Evolutionary conservation across 2,329 filamentous ascomycete species (phyloP).

Genomic region (Verticillium longisporum): DNA sequence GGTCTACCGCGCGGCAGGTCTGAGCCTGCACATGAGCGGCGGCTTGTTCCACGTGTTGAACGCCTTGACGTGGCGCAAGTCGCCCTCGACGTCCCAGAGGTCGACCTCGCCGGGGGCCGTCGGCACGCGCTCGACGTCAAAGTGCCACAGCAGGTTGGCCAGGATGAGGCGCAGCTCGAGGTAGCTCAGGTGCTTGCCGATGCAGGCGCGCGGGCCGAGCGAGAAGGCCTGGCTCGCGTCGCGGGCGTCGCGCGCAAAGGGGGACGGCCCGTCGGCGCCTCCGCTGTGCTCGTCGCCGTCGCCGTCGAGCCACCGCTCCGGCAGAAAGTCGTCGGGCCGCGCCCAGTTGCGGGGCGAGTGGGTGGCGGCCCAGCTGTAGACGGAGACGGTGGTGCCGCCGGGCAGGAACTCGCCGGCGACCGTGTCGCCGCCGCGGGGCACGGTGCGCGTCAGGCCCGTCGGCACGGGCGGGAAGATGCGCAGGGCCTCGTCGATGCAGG

Average conservation of each 20-base stretch:
- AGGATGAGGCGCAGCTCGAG: constrained; percentile 22
- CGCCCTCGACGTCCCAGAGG: constrained; percentile 17
- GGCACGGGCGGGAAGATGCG: constrained; percentile 27
- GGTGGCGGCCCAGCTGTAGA: constrained; percentile 24
- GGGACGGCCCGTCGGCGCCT: too few species aligned
- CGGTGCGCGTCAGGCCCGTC: constrained; percentile 16
- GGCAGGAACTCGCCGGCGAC: constrained; percentile 23
- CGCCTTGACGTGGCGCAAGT: constrained; percentile 16
- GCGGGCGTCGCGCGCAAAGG: constrained; percentile 15
- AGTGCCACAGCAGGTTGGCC: constrained; percentile 17
- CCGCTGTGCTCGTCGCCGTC: background rate
- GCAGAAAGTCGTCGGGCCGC: constrained; percentile 24
- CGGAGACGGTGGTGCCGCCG: constrained; percentile 30
- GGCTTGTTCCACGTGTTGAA: constrained; percentile 21
- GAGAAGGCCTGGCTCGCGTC: constrained; percentile 20
- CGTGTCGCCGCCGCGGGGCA: constrained; percentile 21
- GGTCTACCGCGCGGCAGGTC: background rate
- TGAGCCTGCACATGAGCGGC: constrained; percentile 18
- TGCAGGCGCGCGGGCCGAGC: constrained; percentile 21
- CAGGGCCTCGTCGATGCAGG: constrained; percentile 33
- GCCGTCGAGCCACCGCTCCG: constrained; percentile 22
- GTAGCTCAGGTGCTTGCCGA: constrained; percentile 23
- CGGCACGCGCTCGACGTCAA: constrained; percentile 20
- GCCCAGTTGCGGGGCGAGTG: constrained; percentile 23
- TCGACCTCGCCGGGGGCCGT: constrained; percentile 9